These are phyloP conservation scores for Lyophyllum atratum DNA, from an alignment of 768 basidiomycete species.

Conservation along the genomic window DNA sequence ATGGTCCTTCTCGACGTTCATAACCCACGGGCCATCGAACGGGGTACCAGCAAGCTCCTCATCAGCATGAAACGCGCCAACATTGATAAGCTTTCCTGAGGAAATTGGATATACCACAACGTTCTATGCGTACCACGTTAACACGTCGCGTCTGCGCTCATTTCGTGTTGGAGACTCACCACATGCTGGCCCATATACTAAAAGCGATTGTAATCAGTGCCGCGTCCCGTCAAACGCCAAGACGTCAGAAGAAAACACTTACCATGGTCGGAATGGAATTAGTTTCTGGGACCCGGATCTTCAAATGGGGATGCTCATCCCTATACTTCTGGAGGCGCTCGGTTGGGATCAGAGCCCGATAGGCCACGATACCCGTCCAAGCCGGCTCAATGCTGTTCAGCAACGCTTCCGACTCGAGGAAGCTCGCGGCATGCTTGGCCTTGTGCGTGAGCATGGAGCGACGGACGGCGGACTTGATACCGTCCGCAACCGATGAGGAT, in stretches of 20 bases:
- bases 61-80: constrained; percentile 27
- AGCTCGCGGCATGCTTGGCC: constrained; percentile 12
- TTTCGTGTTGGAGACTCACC: constrained; percentile 12
- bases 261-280: constrained; percentile 29
- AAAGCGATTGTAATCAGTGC: background rate
- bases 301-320: constrained; percentile 26
- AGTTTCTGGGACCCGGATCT: constrained; percentile 22
- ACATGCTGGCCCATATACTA: constrained; percentile 35
- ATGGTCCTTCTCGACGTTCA: constrained; percentile 37
- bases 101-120: constrained; percentile 36
- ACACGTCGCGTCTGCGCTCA: background rate
- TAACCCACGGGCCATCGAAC: constrained; percentile 36
- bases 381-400: constrained; percentile 24
- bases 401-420: constrained; percentile 13
- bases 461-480: constrained; percentile 37
- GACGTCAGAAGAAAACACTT: constrained; percentile 7
- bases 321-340: constrained; percentile 22
- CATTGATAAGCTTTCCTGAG: constrained; percentile 32
- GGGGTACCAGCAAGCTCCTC: constrained; percentile 30
- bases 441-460: constrained; percentile 22
- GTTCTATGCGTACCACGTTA: constrained; percentile 18
- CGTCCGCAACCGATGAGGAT: constrained; percentile 45
- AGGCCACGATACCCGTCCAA: constrained; percentile 43
- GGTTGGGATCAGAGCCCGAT: constrained; percentile 33
- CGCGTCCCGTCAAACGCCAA: background rate